phyloP scores from a whole-genome alignment of 2,329 filamentous ascomycete genomes.

The Beauveria varroae region DNA sequence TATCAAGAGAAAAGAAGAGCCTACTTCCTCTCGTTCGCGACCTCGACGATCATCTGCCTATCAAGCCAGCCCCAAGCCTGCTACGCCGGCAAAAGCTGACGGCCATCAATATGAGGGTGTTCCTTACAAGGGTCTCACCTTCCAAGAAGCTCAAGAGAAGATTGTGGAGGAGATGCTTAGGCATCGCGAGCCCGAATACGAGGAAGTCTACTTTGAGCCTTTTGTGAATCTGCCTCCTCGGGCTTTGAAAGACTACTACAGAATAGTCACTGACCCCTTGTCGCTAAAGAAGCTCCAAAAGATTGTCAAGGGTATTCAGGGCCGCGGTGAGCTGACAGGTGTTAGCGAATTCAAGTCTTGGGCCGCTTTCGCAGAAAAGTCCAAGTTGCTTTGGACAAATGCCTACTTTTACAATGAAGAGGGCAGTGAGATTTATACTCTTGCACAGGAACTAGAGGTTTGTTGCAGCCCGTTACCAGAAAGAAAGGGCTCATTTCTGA shows the following conservation, averaged over 20 bases:
- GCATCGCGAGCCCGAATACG: slow-evolving; percentile 59
- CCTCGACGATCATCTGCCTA: slow-evolving; percentile 26
- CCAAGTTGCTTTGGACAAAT: slow-evolving; percentile 79
- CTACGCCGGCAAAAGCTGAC: slow-evolving; percentile 37
- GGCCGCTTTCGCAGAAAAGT: slow-evolving; percentile 72
- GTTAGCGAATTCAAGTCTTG: slow-evolving; percentile 70
- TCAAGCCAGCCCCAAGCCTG: slow-evolving; percentile 27
- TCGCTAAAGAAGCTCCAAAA: slow-evolving; percentile 74
- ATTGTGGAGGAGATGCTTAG: slow-evolving; percentile 70
- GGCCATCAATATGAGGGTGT: slow-evolving; percentile 44
- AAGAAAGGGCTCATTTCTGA: slow-evolving; percentile 12
- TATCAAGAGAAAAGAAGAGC: slow-evolving; percentile 23
- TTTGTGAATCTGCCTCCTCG: slow-evolving; percentile 75
- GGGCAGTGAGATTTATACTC: slow-evolving; percentile 71
- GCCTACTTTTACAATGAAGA: slow-evolving; percentile 88
- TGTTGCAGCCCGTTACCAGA: not conserved
- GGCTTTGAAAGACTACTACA: slow-evolving; percentile 76
- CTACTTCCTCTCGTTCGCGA: slow-evolving; percentile 24
- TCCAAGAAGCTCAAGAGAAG: slow-evolving; percentile 82
- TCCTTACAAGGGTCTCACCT: slow-evolving; percentile 63
- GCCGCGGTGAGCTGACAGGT: slow-evolving; percentile 56
- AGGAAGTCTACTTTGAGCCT: slow-evolving; percentile 62
- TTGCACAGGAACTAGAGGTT: slow-evolving; percentile 76
- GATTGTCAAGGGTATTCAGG: slow-evolving; percentile 64
- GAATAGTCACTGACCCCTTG: slow-evolving; percentile 71